Conservation (phyloP, 768 basidiomycete species). For the Calvatia gigantea region DNA sequence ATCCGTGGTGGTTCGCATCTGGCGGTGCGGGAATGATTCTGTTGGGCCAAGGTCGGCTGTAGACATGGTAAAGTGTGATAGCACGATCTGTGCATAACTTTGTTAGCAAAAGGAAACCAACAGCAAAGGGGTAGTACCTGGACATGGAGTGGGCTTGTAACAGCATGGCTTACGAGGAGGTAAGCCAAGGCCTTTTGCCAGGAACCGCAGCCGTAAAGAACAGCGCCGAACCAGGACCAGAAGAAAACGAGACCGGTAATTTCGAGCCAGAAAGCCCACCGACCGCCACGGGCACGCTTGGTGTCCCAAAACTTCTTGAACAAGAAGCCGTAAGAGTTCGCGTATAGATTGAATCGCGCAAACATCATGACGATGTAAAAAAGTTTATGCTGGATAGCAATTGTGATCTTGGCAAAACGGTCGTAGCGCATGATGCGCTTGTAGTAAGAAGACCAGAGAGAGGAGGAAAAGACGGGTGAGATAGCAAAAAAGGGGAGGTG, state of each 20-base stretch:
- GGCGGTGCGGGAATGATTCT: slow-evolving; percentile 92
- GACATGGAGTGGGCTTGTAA: slow-evolving; percentile 89
- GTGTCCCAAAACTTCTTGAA: slow-evolving; percentile 62
- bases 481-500: slow-evolving; percentile 95
- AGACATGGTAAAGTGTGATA: slow-evolving; percentile 96
- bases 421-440: slow-evolving; percentile 83
- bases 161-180: slow-evolving; percentile 79
- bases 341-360: slow-evolving; percentile 94
- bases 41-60: slow-evolving; percentile 85
- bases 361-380: slow-evolving; percentile 91
- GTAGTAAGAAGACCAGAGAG: slow-evolving; percentile 93
- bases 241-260: slow-evolving; percentile 74
- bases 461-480: slow-evolving; percentile 80
- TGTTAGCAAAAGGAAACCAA: background rate
- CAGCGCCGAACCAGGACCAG: slow-evolving; percentile 81
- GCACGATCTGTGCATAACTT: slow-evolving; percentile 63
- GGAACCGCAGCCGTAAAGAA: slow-evolving; percentile 68
- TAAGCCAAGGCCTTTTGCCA: slow-evolving; percentile 72
- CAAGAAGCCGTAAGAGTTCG: slow-evolving; percentile 77
- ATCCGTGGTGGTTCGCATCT: slow-evolving; percentile 96
- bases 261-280: slow-evolving; percentile 80
- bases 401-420: slow-evolving; percentile 54
- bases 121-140: slow-evolving; percentile 56
- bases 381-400: slow-evolving; percentile 83
- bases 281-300: slow-evolving; percentile 60